phyloP scores from a whole-genome alignment of 495 filamentous ascomycete species.

The Podospora appendiculata region DNA sequence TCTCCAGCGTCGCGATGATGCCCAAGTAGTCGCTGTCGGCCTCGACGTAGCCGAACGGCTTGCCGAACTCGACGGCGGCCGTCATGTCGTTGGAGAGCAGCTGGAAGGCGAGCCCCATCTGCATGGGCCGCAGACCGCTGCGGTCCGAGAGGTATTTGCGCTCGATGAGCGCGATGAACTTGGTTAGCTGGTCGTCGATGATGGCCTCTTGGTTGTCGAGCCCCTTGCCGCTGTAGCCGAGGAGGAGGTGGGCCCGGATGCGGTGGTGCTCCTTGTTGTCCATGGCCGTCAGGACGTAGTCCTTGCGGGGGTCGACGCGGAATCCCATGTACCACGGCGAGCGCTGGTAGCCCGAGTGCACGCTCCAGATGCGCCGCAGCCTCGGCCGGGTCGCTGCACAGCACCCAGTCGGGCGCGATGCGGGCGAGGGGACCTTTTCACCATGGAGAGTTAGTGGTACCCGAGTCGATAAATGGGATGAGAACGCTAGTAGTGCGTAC shows the following conservation, averaged over 20 bases:
- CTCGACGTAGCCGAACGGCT: constrained; percentile 28
- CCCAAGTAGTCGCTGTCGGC: constrained; percentile 29
- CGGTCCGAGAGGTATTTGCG: constrained; percentile 7
- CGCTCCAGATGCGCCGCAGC: constrained; percentile 12
- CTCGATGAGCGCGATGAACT: constrained; percentile 11
- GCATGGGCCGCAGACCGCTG: constrained; percentile 16
- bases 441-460: background rate
- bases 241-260: constrained; percentile 1
- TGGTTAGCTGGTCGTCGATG: constrained; percentile 7
- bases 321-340: constrained; percentile 10
- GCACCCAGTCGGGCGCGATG: constrained; percentile 8
- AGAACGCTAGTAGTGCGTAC: background rate
- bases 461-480: background rate
- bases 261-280: constrained; percentile 15
- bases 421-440: background rate
- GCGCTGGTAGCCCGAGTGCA: constrained; percentile 12
- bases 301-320: constrained; percentile 12
- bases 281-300: constrained; percentile 9
- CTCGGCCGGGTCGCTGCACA: constrained; percentile 6
- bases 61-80: constrained; percentile 30
- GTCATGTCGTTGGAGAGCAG: constrained; percentile 35
- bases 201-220: constrained; percentile 1
- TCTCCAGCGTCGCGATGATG: constrained; percentile 6
- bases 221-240: constrained; percentile 6
- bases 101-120: constrained; percentile 23